phyloP scores from a whole-genome alignment of 208 protist species.

The Phytomonas sp. region DNA sequence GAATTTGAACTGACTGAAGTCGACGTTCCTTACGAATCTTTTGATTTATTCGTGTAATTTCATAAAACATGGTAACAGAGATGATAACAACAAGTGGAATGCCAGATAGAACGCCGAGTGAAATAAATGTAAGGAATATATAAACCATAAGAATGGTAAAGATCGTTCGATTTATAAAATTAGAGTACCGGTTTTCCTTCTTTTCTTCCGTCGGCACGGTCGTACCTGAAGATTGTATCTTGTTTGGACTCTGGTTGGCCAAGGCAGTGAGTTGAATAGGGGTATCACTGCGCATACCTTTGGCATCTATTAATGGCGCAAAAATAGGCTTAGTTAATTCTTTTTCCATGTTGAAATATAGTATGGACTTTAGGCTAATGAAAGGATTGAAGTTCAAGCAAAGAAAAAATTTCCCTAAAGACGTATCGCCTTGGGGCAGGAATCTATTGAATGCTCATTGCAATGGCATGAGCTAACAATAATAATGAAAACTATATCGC shows the following conservation, averaged over 20 bases:
- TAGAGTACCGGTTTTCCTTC: constrained; percentile 35
- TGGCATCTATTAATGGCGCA: constrained; percentile 9
- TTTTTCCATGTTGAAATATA: not conserved
- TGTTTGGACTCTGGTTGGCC: not conserved
- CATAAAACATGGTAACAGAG: constrained; percentile 74
- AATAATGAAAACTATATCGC: not conserved
- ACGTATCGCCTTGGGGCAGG: not conserved
- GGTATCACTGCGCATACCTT: constrained; percentile 7
- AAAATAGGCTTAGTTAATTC: not conserved
- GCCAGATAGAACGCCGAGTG: constrained; percentile 64
- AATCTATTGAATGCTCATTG: not conserved
- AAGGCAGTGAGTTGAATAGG: not conserved
- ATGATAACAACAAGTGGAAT: constrained; percentile 63
- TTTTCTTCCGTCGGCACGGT: constrained; percentile 8
- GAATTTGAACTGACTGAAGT: constrained; percentile 50
- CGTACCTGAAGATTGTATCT: not conserved
- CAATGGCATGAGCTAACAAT: not conserved
- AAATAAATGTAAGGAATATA: constrained; percentile 69
- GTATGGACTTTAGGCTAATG: not conserved
- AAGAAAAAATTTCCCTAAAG: not conserved
- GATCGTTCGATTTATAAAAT: constrained; percentile 79
- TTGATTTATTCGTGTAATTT: constrained; percentile 86
- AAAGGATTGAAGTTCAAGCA: not conserved
- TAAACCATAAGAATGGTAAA: constrained; percentile 84
- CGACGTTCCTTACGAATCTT: constrained; percentile 61